Evolutionary conservation across 2,329 filamentous ascomycete species (phyloP), one percentile per base, ranked within the genome.

Genomic region (Beauveria scarabaeidicola): DNA sequence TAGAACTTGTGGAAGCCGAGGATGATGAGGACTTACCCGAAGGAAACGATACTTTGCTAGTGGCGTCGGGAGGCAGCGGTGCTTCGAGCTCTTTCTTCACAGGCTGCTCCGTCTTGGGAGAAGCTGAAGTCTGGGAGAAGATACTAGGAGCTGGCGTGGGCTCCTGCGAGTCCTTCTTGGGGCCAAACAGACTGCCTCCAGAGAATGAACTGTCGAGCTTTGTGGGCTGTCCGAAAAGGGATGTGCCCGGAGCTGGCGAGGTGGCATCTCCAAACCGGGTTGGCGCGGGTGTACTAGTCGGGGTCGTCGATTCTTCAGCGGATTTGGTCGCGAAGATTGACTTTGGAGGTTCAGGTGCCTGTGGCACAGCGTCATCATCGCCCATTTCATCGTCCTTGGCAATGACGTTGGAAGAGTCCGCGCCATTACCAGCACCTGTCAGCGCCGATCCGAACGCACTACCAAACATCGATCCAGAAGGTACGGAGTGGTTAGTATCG

Each of bases 401-500:
- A 5, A 70, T 64, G 15, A 72, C 64, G 25, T 69, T 73, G 3
- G 71, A 65, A 17, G 72, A 66, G 23, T 69, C 62, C 36, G 74
- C 67, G 61, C 77, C 70, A 59, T 71, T 76, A 23, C 73, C 66
- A 1, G 76, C 66, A 48, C 81, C 80, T 11, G 75, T 77, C 29
- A 90, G 74, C 15, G 81, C 81, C 60, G 81, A 79, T 7, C 80
- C 77, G 69, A 90, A 89, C 10, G 75, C 79, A 56, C 74, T 76
- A n/a, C 82, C 82, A 67, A 90, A 89, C 64, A 88, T 65, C 2
- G 74, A 77, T 13, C 75, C 75, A n/a, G 65, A 56, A 11, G 66
- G 70, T 23, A 71, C 69, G 17, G 80, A 74, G 62, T 81, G 81
- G 9, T 80, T 77, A 40, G 78, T 72, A 60, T 87, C 83, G 25